phyloP scores from a whole-genome alignment of 352 stramenopile genomes.

The Pythium dissotocum region DNA sequence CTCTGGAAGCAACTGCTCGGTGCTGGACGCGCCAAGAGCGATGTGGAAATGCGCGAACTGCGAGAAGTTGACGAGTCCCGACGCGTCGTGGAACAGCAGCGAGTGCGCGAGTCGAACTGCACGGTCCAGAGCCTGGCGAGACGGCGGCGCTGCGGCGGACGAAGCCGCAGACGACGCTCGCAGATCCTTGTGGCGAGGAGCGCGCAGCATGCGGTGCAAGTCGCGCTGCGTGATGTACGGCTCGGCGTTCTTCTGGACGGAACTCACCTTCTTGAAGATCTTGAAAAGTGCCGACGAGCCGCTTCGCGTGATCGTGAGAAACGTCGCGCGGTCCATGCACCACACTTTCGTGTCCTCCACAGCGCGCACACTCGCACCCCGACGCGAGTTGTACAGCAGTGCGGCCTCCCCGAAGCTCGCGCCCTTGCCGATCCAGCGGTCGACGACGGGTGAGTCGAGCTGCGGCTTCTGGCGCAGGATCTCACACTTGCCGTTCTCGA shows the following conservation, averaged over 20 bases:
- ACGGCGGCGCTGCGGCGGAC: neutral
- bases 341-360: slow-evolving; percentile 91
- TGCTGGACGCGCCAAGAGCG: slow-evolving; percentile 59
- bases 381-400: slow-evolving; percentile 95
- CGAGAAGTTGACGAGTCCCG: slow-evolving; percentile 83
- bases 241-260: slow-evolving; percentile 38
- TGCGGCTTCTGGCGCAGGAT: slow-evolving; percentile 73
- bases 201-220: slow-evolving; percentile 56
- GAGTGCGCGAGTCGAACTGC: slow-evolving; percentile 61
- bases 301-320: slow-evolving; percentile 82
- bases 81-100: slow-evolving; percentile 73
- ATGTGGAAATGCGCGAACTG: slow-evolving; percentile 91
- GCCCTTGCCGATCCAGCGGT: slow-evolving; percentile 67
- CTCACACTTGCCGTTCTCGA: slow-evolving; percentile 76
- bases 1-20: slow-evolving; percentile 75
- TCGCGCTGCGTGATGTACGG: slow-evolving; percentile 62
- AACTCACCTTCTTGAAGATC: slow-evolving; percentile 71
- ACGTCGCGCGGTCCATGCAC: slow-evolving; percentile 90
- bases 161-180: slow-evolving; percentile 1
- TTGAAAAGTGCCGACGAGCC: slow-evolving; percentile 76
- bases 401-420: slow-evolving; percentile 95
- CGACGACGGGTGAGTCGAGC: slow-evolving; percentile 49
- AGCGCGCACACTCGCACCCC: slow-evolving; percentile 89
- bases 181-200: slow-evolving; percentile 21
- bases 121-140: slow-evolving; percentile 41